These are phyloP conservation scores for Xylaria sp. DNA, from an alignment of 2,329 filamentous ascomycete species.

Conservation along the genomic window DNA sequence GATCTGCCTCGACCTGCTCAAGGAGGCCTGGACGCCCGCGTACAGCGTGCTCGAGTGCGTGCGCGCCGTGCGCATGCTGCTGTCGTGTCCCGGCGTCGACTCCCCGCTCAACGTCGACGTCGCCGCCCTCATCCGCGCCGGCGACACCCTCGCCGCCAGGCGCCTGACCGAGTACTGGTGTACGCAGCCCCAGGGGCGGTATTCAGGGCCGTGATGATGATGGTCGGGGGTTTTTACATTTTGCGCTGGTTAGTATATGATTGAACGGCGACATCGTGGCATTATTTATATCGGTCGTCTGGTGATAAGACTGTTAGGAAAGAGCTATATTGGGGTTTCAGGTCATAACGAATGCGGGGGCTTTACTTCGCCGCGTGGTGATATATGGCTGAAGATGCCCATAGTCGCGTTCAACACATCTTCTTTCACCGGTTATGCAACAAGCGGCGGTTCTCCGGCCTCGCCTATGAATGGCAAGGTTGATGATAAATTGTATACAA, in stretches of 20 bases:
- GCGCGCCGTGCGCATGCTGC: constrained; percentile 76
- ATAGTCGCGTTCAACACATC: background rate
- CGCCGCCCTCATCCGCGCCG: constrained; percentile 74
- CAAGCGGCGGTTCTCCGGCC: background rate
- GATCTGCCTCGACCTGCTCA: constrained; percentile 91
- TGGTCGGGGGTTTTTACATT: too few relatives aligned
- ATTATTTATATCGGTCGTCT: background rate
- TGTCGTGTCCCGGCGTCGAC: constrained; percentile 75
- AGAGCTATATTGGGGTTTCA: background rate
- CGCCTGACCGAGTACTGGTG: constrained; percentile 79
- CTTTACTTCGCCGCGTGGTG: background rate
- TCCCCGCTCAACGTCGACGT: constrained; percentile 83
- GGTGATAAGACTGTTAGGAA: background rate
- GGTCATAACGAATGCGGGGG: background rate
- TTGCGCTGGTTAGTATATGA: too few relatives aligned
- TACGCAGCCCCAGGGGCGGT: constrained; percentile 59
- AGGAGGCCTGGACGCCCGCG: constrained; percentile 82
- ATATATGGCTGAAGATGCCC: background rate
- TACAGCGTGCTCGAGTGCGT: constrained; percentile 83
- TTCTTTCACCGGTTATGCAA: background rate
- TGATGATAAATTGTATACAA: constrained; percentile 34
- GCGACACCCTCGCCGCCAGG: constrained; percentile 75
- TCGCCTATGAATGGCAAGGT: constrained; percentile 6
- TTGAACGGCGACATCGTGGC: background rate
- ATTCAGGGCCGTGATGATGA: constrained; percentile 52